A percentile compares a stretch with the other conserved stretches of the same genome.
Evolutionary conservation across 2,329 filamentous ascomycete genomes (phyloP).

Genomic region (Ceratocystis albifundus): DNA sequence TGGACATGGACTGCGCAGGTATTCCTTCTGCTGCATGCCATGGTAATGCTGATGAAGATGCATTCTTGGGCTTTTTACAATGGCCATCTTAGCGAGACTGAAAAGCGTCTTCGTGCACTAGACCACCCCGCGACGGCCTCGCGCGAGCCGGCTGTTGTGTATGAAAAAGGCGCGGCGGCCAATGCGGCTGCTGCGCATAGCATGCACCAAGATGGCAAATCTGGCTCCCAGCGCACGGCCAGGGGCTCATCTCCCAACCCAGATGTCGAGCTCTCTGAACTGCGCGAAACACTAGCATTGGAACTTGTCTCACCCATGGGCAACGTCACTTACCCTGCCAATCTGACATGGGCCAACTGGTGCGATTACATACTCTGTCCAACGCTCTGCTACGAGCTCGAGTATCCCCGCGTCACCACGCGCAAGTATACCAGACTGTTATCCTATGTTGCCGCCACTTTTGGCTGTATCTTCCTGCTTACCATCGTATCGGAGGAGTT

Average conservation of each 20-base stretch:
- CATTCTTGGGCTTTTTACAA: constrained; percentile 98
- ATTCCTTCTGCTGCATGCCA: constrained; percentile 80
- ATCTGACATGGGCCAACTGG: constrained; percentile 74
- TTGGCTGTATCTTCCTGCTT: constrained; percentile 91
- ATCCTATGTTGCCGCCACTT: constrained; percentile 77
- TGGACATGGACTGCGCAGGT: constrained; percentile 99
- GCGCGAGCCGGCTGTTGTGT: constrained; percentile 61
- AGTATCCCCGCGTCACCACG: constrained; percentile 71
- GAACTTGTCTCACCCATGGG: constrained; percentile 88
- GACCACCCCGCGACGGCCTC: constrained; percentile 59
- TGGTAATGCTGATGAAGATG: constrained; percentile 96
- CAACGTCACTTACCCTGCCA: constrained; percentile 77
- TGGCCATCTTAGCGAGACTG: constrained; percentile 79
- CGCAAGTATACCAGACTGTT: constrained; percentile 71
- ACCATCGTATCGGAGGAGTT: constrained; percentile 89
- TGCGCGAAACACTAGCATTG: constrained; percentile 77
- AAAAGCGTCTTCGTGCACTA: constrained; percentile 66
- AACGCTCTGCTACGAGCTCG: constrained; percentile 92
- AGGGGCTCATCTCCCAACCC: constrained; percentile 26
- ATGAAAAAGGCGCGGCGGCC: constrained; percentile 44
- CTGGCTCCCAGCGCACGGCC: constrained; percentile 26
- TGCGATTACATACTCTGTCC: constrained; percentile 81
- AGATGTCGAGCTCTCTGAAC: constrained; percentile 47
- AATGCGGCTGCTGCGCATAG: constrained; percentile 28
- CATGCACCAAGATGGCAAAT: background rate